A percentile compares a stretch with the other conserved stretches of the same genome.
Evolutionary conservation across 2,329 filamentous ascomycete genomes (phyloP).

Genomic region (Incumbomyces lentus): DNA sequence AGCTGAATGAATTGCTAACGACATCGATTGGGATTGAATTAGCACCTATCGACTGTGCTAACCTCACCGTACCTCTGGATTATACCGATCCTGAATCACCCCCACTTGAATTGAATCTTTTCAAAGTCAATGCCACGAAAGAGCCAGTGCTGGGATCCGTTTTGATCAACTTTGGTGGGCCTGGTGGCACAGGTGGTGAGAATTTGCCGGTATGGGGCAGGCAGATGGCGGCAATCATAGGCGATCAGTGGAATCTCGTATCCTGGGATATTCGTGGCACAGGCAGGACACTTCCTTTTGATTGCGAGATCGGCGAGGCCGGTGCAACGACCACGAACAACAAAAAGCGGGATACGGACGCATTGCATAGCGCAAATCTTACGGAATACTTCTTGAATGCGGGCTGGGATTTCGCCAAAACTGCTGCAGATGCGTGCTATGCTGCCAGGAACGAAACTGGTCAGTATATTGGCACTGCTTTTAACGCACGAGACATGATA

Average conservation of each 20-base stretch:
- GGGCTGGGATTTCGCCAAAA: conserved; percentile 11
- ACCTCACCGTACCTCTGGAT: conserved; percentile 27
- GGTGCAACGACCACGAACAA: background rate
- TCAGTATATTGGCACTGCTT: conserved; percentile 29
- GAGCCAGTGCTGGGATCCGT: conserved; percentile 25
- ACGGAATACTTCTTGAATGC: conserved; percentile 10
- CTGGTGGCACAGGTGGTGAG: conserved; percentile 25
- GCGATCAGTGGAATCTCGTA: conserved; percentile 15
- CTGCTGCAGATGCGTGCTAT: conserved; percentile 6
- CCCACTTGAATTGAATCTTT: conserved; percentile 22
- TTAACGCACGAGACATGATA: conserved; percentile 37
- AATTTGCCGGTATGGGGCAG: conserved; percentile 3
- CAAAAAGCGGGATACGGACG: background rate
- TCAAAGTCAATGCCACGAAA: conserved; percentile 22
- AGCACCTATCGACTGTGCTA: conserved; percentile 22
- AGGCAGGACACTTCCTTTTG: conserved; percentile 15
- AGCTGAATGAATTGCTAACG: conserved; percentile 3
- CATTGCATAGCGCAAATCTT: conserved; percentile 6
- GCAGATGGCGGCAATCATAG: conserved; percentile 5
- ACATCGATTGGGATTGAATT: background rate
- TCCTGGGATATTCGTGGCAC: conserved; percentile 15
- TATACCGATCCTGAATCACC: conserved; percentile 21
- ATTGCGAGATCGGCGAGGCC: conserved; percentile 6
- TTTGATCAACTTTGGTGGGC: conserved; percentile 27
- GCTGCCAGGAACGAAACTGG: conserved; percentile 1